These are phyloP conservation scores for Cercospora zeina DNA, from an alignment of 2,329 filamentous ascomycete genomes.

Conservation along the genomic window DNA sequence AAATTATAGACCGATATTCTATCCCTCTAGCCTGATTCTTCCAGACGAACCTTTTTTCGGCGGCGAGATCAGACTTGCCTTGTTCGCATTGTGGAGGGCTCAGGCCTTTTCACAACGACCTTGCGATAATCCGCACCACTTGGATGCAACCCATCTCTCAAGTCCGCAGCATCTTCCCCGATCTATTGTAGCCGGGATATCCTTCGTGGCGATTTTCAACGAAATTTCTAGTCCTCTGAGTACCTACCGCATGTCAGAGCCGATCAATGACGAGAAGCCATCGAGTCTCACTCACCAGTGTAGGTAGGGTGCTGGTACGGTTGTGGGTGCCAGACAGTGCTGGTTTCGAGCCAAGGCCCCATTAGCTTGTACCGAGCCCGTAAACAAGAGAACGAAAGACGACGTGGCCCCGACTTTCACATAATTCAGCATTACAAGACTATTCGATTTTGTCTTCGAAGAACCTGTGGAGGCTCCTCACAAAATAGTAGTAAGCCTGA, in stretches of 20 bases:
- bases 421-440: not conserved
- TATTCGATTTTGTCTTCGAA: not conserved
- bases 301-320: not conserved
- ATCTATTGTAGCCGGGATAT: constrained; percentile 18
- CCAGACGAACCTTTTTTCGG: not conserved
- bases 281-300: not conserved
- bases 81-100: constrained; percentile 15
- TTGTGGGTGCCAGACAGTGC: not conserved
- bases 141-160: constrained; percentile 22
- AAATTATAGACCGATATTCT: not conserved
- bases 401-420: not conserved
- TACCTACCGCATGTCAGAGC: constrained; percentile 1
- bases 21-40: not conserved
- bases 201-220: constrained; percentile 19
- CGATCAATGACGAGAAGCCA: not conserved
- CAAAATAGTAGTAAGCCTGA: not conserved
- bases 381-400: not conserved
- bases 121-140: constrained; percentile 21
- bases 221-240: constrained; percentile 11
- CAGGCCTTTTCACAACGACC: constrained; percentile 20
- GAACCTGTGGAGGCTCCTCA: not conserved
- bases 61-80: constrained; percentile 15
- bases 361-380: constrained; percentile 4
- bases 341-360: not conserved
- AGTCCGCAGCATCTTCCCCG: constrained; percentile 9